phyloP scores from a whole-genome alignment of 2,329 filamentous ascomycete species.

The Cladosporium sp. region DNA sequence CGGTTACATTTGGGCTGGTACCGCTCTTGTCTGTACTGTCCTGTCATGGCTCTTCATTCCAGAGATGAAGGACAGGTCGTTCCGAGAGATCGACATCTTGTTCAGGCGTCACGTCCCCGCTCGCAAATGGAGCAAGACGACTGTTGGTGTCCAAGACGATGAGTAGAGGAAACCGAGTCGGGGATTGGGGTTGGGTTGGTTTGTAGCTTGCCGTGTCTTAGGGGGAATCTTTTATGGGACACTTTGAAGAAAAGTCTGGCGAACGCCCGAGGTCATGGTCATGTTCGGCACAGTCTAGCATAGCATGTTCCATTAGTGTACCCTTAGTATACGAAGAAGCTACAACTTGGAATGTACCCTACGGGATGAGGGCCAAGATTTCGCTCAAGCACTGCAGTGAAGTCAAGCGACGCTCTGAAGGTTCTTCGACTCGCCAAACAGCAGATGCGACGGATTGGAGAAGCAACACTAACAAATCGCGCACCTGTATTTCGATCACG shows the following conservation, averaged over 20 bases:
- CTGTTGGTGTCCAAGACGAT: constrained; percentile 60
- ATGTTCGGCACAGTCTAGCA: neutral
- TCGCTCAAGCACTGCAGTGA: neutral
- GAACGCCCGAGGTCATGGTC: neutral
- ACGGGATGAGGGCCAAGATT: neutral
- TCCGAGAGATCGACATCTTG: constrained; percentile 63
- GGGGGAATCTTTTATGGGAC: neutral
- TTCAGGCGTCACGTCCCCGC: constrained; percentile 57
- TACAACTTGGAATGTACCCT: neutral
- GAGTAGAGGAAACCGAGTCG: neutral
- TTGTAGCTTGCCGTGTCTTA: neutral
- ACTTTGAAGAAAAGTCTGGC: neutral
- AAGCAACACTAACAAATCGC: too few relatives aligned
- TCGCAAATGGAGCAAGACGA: constrained; percentile 57
- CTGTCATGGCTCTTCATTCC: constrained; percentile 50
- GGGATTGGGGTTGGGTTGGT: neutral
- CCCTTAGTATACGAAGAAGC: neutral
- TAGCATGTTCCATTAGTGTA: neutral
- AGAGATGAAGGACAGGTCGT: constrained; percentile 60
- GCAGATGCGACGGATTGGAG: too few relatives aligned
- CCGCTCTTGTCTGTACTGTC: constrained; percentile 57
- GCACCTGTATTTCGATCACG: too few relatives aligned
- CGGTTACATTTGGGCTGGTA: constrained; percentile 62
- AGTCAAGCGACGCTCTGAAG: neutral
- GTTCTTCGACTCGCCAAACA: too few relatives aligned